Evolutionary conservation across 768 basidiomycete genomes (phyloP), one percentile per base, ranked within the genome.

Genomic region (Tylopilus rubrobrunneus): DNA sequence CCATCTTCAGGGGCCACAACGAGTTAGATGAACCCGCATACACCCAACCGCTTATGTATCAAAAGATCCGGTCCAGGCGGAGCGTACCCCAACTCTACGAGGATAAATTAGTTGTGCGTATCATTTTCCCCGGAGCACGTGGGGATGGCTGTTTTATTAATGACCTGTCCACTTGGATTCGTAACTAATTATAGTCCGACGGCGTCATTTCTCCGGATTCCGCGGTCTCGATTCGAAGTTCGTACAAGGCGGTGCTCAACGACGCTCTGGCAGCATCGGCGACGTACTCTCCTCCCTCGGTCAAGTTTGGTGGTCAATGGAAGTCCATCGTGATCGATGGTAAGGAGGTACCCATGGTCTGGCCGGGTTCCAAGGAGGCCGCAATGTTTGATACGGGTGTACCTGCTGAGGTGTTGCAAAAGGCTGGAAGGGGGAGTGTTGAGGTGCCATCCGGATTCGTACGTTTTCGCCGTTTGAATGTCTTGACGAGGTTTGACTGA

Each of bases 31-130:
- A 93, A 48, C 91, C 91, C 0, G 82, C 83, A 15, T 89, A 92
- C 67, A 96, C 94, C 0, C 87, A 87, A 54, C 93, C 94, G 0
- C 72, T 86, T 10, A 97, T 96, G 93, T 97, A 97, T 70, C 79
- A 89, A 68, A 83, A 88, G 71, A 95, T 96, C 62, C 79, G 84
- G 7, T 78, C 84, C 0, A 76, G 92, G 45, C 80, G 77, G 44
- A 88, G 87, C 12, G 90, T 93, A 5, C 91, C 92, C 6, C 76
- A 84, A 48, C 73, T 92, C 12, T 96, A 94, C 65, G 91, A 94
- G 63, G 80, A 87, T 42, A 85, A 84, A 42, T 77, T 94, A 7
- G 76, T 85, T 48, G 92, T 92, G 52, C 45, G 83, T 74, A 17
- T 49, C 28, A 12, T 28, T 5, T 11, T 10, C 43, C 23, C 6